Base-by-base conservation (phyloP, 2,329 filamentous ascomycete genomes). In the Colletotrichum horii region DNA sequence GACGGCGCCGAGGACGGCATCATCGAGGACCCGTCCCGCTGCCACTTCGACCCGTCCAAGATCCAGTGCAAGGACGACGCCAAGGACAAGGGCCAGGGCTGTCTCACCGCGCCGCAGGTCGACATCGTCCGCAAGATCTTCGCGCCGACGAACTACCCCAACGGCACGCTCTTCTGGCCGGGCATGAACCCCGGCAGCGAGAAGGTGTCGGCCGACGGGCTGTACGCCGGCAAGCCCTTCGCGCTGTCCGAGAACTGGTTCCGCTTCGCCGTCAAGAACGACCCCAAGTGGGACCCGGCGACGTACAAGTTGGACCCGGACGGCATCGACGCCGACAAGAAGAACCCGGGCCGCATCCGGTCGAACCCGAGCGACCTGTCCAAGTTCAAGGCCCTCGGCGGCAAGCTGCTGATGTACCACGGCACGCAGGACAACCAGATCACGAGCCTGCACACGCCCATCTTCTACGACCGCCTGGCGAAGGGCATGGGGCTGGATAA, bases 141-240 rank as follows among this genome's bases (percentile, higher is more conserved):
- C 84, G 78, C 72, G 78, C 38, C 81, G 81, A 32, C 81, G 58
- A 72, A 69, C 1, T 76, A 79, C 77, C 58, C 83, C 76, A 61
- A 83, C 4, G 87, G 86, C 4, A 80, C 81, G 64, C 79, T 83
- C 77, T 86, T 83, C 11, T 86, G 84, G 75, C 84, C 84, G 70
- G 87, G 82, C 77, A 87, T 87, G 83, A 88, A 88, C 88, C 80
- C 87, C 80, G 73, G 90, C 81, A 88, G 83, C 72, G 80, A 90
- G 55, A 4, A 65, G 24, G 30, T 22, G 11, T 26, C 85, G 88
- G 15, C 85, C 89, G 92, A 87, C 75, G 70, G 77, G 19, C 81
- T 89, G 8, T 88, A 89, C 81, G 83, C 70, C 8, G 78, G 81
- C 22, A 61, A 69, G 16, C 78, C 80, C 1, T 80, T 80, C 52